Base-by-base conservation (phyloP, 257 asterid genomes). In the Ehretia macrophylla region DNA sequence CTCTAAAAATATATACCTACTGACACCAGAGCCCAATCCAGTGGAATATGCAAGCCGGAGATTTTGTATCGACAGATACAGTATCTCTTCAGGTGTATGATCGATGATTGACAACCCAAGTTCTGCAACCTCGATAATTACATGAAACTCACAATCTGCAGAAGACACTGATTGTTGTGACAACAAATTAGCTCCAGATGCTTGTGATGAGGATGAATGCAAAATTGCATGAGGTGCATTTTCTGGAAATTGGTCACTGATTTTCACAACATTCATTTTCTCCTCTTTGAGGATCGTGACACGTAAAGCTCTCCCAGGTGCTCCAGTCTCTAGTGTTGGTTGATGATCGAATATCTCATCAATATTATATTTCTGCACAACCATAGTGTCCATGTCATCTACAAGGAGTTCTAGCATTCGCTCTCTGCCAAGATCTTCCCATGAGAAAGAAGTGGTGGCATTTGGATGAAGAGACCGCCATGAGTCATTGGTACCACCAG, bases 11-110 rank as follows among this genome's bases (percentile, higher is more conserved):
- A 63, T 32, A 56, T 88, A 93, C 99, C 99, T 78, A 75, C 94
- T 93, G 60, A 89, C 76, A 67, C 97, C 97, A 56, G 92, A 83
- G 73, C 94, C 97, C 47, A 93, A 81, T 68, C 99, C 99, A 67
- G 96, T 83, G 53, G 99, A 89, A 80, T 93, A 84, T 21, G 97
- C 89, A 60, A 93, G 77, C 67, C 80, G 61, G 81, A 93, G 94
- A 66, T 75, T 85, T 83, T 80, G 95, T 62, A 89, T 69, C 37
- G 97, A 83, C 52, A 86, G 63, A 70, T 86, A 93, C 70, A 93
- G 59, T 79, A 93, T 93, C 89, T 93, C 99, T 75, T 89, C 96
- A 47, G 99, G 99, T 65, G 99, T 86, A 68, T 93, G 99, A 81
- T 93, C 99, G 74, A 93, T 73, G 66, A 93, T 66, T 62, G 99